phyloP scores from a whole-genome alignment of 257 asterid species.

The Osmanthus fragrans region DNA sequence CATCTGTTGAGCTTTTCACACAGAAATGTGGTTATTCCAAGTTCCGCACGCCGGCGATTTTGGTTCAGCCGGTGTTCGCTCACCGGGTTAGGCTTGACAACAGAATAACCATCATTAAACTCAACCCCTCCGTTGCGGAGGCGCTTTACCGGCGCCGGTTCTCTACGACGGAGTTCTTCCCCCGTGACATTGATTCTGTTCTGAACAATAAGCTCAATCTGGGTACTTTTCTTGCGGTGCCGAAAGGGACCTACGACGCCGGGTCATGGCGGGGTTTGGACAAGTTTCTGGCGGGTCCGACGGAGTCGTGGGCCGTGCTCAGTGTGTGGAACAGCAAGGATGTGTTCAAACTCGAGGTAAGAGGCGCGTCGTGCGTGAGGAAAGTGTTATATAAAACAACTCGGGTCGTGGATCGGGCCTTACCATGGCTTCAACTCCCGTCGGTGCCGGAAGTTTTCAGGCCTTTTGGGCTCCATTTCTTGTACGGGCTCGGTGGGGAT shows the following conservation, averaged over 20 bases:
- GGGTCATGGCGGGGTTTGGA: constrained; percentile 59
- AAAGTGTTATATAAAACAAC: constrained; percentile 48
- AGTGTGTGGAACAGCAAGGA: constrained; percentile 87
- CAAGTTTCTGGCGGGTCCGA: constrained; percentile 46
- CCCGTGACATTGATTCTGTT: constrained; percentile 76
- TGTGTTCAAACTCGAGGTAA: constrained; percentile 72
- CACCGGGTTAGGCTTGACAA: constrained; percentile 42
- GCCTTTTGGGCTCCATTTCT: constrained; percentile 82
- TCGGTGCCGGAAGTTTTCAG: constrained; percentile 75
- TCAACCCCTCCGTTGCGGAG: constrained; percentile 61
- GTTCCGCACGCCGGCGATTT: constrained; percentile 75
- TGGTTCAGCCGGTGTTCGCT: constrained; percentile 83
- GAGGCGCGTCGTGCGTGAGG: constrained; percentile 73
- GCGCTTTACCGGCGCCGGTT: constrained; percentile 59
- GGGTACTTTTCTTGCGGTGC: constrained; percentile 75
- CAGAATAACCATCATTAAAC: constrained; percentile 46
- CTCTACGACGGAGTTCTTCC: constrained; percentile 82
- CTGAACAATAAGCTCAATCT: constrained; percentile 52
- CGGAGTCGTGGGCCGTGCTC: constrained; percentile 86
- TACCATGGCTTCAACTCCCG: constrained; percentile 67
- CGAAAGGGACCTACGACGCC: constrained; percentile 30
- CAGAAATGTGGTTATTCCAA: constrained; percentile 71
- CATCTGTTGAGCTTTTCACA: constrained; percentile 73
- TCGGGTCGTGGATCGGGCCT: constrained; percentile 74
- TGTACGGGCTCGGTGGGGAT: constrained; percentile 89